Evolutionary conservation across 306 rosid species (phyloP).

Genomic region (Psophocarpus tetragonolobus): DNA sequence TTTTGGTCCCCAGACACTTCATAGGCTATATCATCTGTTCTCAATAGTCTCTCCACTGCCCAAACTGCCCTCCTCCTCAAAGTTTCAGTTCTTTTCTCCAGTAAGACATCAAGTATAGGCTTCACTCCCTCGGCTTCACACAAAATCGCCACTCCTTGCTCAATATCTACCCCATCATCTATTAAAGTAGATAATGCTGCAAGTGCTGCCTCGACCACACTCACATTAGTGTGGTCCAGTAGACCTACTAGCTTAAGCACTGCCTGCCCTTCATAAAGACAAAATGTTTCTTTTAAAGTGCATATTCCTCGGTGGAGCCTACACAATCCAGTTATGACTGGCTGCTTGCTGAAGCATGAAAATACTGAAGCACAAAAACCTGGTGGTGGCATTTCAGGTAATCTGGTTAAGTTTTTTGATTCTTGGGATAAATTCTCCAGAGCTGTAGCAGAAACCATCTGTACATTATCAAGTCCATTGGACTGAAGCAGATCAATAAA

Average conservation of each 20-base stretch:
- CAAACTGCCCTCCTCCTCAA: constrained; percentile 91
- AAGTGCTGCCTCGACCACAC: constrained; percentile 90
- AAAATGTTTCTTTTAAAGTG: constrained; percentile 75
- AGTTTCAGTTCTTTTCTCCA: constrained; percentile 82
- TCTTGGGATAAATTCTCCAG: constrained; percentile 85
- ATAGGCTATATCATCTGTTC: constrained; percentile 75
- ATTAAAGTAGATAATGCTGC: constrained; percentile 84
- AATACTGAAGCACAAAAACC: constrained; percentile 73
- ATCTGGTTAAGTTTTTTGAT: constrained; percentile 67
- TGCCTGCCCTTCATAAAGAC: constrained; percentile 83
- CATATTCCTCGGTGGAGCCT: constrained; percentile 84
- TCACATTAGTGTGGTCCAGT: constrained; percentile 87
- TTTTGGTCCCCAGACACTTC: constrained; percentile 87
- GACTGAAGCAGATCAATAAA: constrained; percentile 80
- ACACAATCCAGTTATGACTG: constrained; percentile 70
- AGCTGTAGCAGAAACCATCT: constrained; percentile 92
- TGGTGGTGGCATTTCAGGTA: constrained; percentile 65
- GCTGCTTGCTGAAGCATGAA: constrained; percentile 66
- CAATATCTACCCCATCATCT: constrained; percentile 86
- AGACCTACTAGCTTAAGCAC: constrained; percentile 80
- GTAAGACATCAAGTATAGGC: constrained; percentile 77
- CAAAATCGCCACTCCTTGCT: constrained; percentile 79
- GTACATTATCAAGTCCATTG: constrained; percentile 90
- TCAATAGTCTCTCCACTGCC: constrained; percentile 87
- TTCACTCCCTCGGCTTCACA: constrained; percentile 71